Conservation (phyloP, 1,139 yeast species). For the Debaryomycetaceae sp. region DNA sequence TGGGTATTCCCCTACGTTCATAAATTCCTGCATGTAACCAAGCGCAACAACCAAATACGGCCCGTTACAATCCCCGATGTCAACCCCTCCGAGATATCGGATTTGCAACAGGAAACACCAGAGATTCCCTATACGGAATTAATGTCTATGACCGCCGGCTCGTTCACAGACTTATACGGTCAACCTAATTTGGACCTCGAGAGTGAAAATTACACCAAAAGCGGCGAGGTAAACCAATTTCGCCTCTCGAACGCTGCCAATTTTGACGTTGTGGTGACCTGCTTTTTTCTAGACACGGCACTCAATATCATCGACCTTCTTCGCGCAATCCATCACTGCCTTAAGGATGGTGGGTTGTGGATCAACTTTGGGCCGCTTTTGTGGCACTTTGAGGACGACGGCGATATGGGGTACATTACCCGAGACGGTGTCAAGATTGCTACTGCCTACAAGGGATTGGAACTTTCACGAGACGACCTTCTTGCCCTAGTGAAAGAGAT, state of each 20-base stretch:
- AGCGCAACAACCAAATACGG: constrained; percentile 43
- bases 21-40: constrained; percentile 43
- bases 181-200: constrained; percentile 31
- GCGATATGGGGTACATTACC: constrained; percentile 18
- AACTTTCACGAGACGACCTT: constrained; percentile 59
- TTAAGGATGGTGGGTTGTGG: constrained; percentile 64
- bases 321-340: constrained; percentile 48
- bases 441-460: constrained; percentile 52
- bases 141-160: constrained; percentile 79
- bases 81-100: constrained; percentile 34
- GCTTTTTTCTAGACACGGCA: constrained; percentile 80
- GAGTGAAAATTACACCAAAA: constrained; percentile 27
- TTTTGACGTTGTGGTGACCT: constrained; percentile 60
- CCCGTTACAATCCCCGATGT: constrained; percentile 53
- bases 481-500: constrained; percentile 40
- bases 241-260: constrained; percentile 30
- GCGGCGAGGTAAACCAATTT: constrained; percentile 36
- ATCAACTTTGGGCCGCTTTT: constrained; percentile 79
- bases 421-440: constrained; percentile 17
- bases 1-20: constrained; percentile 54
- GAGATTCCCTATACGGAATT: constrained; percentile 44
- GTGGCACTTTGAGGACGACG: constrained; percentile 77
- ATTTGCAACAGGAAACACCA: constrained; percentile 26
- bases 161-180: constrained; percentile 74
- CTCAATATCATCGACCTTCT: constrained; percentile 68